Evolutionary conservation across 208 protist species (phyloP), one percentile per base, ranked within the genome.

Genomic region (Naegleria gruberi): DNA sequence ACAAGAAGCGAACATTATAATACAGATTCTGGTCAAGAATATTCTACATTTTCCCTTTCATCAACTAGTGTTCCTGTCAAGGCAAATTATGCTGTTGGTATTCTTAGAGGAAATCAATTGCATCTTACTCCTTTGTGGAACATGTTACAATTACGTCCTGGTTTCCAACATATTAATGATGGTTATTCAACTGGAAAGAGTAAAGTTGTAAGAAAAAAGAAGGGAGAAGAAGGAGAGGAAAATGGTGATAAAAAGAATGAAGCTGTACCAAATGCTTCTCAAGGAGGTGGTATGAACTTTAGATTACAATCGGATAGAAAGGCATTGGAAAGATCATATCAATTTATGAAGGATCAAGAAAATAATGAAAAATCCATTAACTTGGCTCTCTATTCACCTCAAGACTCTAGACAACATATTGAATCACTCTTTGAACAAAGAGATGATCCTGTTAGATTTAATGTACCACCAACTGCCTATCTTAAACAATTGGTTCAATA

Each of bases 1-100:
- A 90, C 43, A 19, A 65, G 51, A 34, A 46, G 47, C 17, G 87
- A 90, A 40, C 65, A 90, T 23, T 90, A 42, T 84, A 26, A 90
- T 55, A 0, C 40, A n/a, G 87, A 90, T 37, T 17, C 15, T 40
- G 6, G 37, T n/a, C 19, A 55, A 37, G 23, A 46, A n/a, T 23
- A 55, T 12, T 37, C 41, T 17, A 55, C 43, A n/a, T 87, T 87
- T 41, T 45, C 43, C 15, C 26, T 87, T 4, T 12, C 41, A n/a
- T 87, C 82, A 23, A 87, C 15, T 34, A 17, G 7, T 4, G 43
- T 87, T 23, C 82, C 82, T 3, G 8, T 87, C 12, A 46, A 55
- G 37, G 43, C 82, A 1, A 87, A 87, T 87, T 87, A 87, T 87
- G 41, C 43, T 41, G 43, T 87, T 40, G 82, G 82, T 23, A 41